Conservation (phyloP, 768 basidiomycete genomes). For the Flagelloscypha sp. region DNA sequence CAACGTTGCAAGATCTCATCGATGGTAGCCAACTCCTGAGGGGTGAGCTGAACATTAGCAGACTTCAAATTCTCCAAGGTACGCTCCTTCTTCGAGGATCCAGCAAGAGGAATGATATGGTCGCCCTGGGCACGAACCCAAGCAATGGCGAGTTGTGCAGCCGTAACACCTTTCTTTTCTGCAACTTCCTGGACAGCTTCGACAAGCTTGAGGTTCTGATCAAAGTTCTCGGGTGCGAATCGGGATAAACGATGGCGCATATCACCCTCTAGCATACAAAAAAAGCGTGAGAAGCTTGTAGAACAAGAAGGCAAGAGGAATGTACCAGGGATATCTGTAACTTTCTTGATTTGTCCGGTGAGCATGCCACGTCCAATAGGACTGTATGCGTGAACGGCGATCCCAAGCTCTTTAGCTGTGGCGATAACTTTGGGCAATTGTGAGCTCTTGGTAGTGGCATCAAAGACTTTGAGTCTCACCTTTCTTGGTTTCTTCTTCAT, state of each 20-base stretch:
- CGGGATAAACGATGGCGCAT: conserved; percentile 29
- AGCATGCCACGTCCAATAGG: conserved; percentile 49
- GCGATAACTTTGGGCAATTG: conserved; percentile 31
- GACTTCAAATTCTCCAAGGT: too few relatives aligned
- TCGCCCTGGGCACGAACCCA: conserved; percentile 33
- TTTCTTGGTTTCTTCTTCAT: conserved; percentile 41
- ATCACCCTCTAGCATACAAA: conserved; percentile 27
- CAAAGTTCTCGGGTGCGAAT: conserved; percentile 38
- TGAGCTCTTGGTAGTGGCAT: conserved; percentile 12
- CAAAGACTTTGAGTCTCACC: conserved; percentile 18
- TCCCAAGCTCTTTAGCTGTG: conserved; percentile 44
- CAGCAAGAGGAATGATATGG: conserved; percentile 44
- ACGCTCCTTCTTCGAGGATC: too few relatives aligned
- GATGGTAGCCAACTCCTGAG: too few relatives aligned
- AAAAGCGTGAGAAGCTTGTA: too few relatives aligned
- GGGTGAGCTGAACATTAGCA: too few relatives aligned
- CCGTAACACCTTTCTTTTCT: conserved; percentile 31
- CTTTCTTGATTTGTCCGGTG: conserved; percentile 38
- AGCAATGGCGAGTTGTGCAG: conserved; percentile 35
- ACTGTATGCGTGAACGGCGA: conserved; percentile 55
- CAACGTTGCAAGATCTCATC: too few relatives aligned
- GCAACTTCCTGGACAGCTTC: conserved; percentile 33
- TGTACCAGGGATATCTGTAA: conserved; percentile 25
- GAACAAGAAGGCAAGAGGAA: not conserved
- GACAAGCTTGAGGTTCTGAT: conserved; percentile 36